Percentiles rank a stretch among this genome's conserved stretches.
These are phyloP conservation scores for Cordyceps fumosorosea DNA, from an alignment of 2,329 filamentous ascomycete genomes.

Conservation along the genomic window DNA sequence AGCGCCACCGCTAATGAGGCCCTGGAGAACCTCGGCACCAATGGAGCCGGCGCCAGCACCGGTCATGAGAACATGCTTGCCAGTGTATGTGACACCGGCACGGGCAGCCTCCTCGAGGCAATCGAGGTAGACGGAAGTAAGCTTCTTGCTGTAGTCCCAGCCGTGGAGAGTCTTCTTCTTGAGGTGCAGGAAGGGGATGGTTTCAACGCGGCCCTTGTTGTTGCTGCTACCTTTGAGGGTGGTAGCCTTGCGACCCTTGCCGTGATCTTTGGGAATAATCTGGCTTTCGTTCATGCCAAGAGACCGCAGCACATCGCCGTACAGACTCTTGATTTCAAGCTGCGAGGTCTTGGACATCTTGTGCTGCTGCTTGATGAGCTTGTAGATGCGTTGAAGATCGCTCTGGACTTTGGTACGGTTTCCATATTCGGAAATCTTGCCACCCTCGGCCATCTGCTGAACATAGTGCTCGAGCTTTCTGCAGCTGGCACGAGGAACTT, in stretches of 20 bases:
- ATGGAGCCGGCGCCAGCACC: constrained; percentile 97
- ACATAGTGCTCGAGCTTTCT: constrained; percentile 98
- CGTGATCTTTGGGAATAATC: constrained; percentile 83
- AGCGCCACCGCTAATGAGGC: constrained; percentile 90
- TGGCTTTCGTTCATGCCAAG: constrained; percentile 97
- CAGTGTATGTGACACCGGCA: constrained; percentile 81
- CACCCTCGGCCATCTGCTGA: constrained; percentile 95
- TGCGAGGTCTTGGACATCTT: constrained; percentile 95
- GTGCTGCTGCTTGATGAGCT: constrained; percentile 96
- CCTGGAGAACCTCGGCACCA: constrained; percentile 92
- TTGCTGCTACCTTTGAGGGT: constrained; percentile 46
- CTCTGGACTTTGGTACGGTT: constrained; percentile 98
- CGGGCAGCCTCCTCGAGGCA: constrained; percentile 84
- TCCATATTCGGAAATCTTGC: constrained; percentile 97
- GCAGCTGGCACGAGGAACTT: constrained; percentile 78
- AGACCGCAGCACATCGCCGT: constrained; percentile 88
- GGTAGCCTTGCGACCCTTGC: constrained; percentile 51
- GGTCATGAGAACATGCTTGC: constrained; percentile 96
- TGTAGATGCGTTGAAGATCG: constrained; percentile 91
- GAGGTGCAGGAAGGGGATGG: constrained; percentile 93
- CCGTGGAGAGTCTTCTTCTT: constrained; percentile 91
- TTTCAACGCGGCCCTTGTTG: constrained; percentile 87
- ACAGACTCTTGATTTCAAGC: constrained; percentile 91
- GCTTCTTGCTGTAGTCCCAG: constrained; percentile 99
- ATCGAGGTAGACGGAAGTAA: constrained; percentile 88